Evolutionary conservation across 1,284 basidiomycete genomes (phyloP).

Genomic region (Sporisorium sorghi): DNA sequence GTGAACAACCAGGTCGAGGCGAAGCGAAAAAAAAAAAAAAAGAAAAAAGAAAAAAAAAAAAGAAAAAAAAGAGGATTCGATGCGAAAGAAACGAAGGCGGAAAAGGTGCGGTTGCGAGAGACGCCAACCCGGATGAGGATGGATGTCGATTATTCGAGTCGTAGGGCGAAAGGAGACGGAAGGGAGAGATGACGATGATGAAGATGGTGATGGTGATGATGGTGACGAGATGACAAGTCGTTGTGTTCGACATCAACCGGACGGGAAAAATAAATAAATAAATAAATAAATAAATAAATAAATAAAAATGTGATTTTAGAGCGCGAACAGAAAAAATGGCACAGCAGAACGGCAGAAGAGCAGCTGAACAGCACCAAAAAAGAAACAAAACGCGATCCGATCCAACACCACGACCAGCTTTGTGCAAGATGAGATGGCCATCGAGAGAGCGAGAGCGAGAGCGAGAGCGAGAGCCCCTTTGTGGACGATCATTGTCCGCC

Average conservation of each 20-base stretch:
- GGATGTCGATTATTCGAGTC: neutral
- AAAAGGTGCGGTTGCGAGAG: neutral
- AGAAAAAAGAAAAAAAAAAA: neutral
- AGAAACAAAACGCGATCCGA: conserved; percentile 1
- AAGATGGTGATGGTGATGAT: neutral
- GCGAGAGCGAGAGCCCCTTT: neutral
- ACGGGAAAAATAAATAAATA: neutral
- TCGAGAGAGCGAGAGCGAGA: too few relatives aligned
- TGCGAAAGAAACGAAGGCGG: neutral
- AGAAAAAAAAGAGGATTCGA: neutral
- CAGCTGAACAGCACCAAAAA: neutral
- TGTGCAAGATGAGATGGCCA: too few relatives aligned
- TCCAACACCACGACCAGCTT: neutral
- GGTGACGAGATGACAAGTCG: conserved; percentile 3
- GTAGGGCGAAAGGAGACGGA: neutral
- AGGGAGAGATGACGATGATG: neutral
- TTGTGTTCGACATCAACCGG: neutral
- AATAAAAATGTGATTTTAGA: conserved; percentile 8
- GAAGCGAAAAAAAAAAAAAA: neutral
- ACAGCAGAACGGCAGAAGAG: neutral
- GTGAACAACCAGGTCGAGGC: conserved; percentile 3
- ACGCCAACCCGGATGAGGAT: neutral
- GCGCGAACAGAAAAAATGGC: neutral
- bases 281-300: too few relatives aligned
- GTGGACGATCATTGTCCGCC: neutral